These are phyloP conservation scores for Thraustochytrium sp. DNA, from an alignment of 352 stramenopile species.

Conservation along the genomic window DNA sequence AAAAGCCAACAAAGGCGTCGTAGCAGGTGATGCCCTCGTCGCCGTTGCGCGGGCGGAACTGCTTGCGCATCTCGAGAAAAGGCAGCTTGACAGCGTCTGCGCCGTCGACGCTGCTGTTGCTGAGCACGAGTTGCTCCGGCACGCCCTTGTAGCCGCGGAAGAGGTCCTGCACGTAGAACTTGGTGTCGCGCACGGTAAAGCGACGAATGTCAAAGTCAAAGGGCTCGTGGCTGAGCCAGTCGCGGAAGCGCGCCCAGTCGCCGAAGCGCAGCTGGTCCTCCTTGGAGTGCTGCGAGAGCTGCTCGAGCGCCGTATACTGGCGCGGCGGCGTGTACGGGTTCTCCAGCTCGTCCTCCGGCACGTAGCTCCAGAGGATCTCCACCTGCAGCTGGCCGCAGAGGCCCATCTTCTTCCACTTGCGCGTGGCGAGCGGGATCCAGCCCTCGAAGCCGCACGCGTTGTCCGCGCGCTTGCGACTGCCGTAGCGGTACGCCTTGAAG, in stretches of 20 bases:
- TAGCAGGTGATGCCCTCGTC: conserved; percentile 42
- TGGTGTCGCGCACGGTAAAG: conserved; percentile 34
- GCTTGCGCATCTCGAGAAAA: conserved; percentile 41
- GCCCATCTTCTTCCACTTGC: conserved; percentile 43
- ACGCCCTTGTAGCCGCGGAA: conserved; percentile 37
- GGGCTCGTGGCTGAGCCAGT: conserved; percentile 45
- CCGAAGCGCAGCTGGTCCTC: conserved; percentile 44
- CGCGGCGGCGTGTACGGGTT: conserved; percentile 6
- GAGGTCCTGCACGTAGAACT: conserved; percentile 42
- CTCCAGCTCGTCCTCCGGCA: conserved; percentile 33
- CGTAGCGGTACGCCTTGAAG: conserved; percentile 5
- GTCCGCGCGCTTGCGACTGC: not conserved
- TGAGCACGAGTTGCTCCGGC: not conserved
- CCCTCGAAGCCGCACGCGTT: conserved; percentile 12
- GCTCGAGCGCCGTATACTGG: conserved; percentile 36
- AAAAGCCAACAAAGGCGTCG: conserved; percentile 41
- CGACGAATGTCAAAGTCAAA: conserved; percentile 39
- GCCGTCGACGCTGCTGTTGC: not conserved
- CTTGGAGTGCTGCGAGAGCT: conserved; percentile 41
- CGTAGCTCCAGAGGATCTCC: conserved; percentile 34
- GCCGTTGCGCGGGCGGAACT: conserved; percentile 24
- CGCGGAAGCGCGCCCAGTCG: conserved; percentile 25
- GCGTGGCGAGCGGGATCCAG: conserved; percentile 32
- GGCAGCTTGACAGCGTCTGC: conserved; percentile 28
- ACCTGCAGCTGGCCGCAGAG: conserved; percentile 34